Base-by-base conservation (phyloP, 2,329 filamentous ascomycete species). In the Onygenales sp. region DNA sequence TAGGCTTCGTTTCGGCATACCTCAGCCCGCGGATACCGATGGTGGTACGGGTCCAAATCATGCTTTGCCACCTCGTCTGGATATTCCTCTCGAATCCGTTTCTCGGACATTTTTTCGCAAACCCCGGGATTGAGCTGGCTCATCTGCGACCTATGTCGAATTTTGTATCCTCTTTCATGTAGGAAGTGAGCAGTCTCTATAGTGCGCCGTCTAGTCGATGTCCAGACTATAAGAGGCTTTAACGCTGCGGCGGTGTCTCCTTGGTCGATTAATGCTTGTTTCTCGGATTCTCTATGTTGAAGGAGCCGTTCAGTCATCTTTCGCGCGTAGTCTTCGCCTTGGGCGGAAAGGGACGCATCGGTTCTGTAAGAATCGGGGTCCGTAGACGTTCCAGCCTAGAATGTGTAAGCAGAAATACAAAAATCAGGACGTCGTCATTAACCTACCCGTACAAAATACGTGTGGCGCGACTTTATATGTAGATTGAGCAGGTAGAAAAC, bases 401-500 rank as follows among this genome's bases (percentile, higher is more conserved):
- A 49, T 59, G 54, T 51, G 51, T 64, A 54, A 60, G 57, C 50
- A 10, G 54, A 42, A 47, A 42, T 32, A 47, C 35, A 17, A 32
- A 5, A 11, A 3, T 21, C 7, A 43, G 35, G 13, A 39, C 38
- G 55, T 44, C 13, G 45, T 33, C 8, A 36, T 43, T 43, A 17
- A 59, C 69, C 55, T 62, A 75, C 85, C 58, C 92, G 82, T 47
- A 85, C 91, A 69, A 97, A 97, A 71, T 94, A 97, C 6, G 90
- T 97, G 58, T 89, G 89, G 54, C 92, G 83, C 48, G 87, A 87
- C 70, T 98, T 97, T 76, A 96, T 96, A 70, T 98, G 93, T 27
- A 97, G 78, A 65, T 98, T 98, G 65, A 95, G 88, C 46, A 98
- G 82, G 70, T 97, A 98, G 72, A 98, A 98, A 53, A 98, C 92